Evolutionary conservation across 129 eudicot species (phyloP), one percentile per base, ranked within the genome.

Genomic region (Pittosporum tobira): DNA sequence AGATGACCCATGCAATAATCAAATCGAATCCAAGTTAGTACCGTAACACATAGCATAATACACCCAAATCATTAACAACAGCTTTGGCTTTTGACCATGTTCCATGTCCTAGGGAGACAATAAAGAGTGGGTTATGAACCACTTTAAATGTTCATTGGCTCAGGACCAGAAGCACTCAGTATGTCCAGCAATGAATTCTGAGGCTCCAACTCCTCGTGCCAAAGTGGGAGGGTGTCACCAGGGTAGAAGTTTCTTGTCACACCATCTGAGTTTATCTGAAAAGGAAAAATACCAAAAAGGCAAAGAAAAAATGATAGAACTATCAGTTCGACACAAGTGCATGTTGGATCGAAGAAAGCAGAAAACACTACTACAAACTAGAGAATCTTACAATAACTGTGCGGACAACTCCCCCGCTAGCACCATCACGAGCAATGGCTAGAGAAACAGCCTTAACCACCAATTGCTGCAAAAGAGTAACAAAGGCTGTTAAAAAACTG

Each of bases 401-500:
- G 40, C 97, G 88, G 49, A 89, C 88, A 61, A 89, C 97, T 20
- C 97, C 97, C 26, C 97, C 97, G 66, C 97, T 89, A 46, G 97
- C 97, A 64, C 97, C 97, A 77, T 89, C 97, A 25, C 97, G 85
- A 54, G 97, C 97, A 57, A 89, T 89, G 36, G 97, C 97, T 59
- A 89, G 97, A 66, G 97, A 89, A 45, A 89, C 97, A 23, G 97
- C 95, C 79, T 89, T 82, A 7, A 85, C 94, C 45, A 89, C 97
- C 65, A 89, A 59, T 82, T 75, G 61, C 97, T 85, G 85, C 63
- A 53, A 28, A n/a, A 30, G 22, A 21, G 11, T 16, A 24, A 54
- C 28, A 46, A 63, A 22, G n/a, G 10, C 40, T 8, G 11, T 34
- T 34, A 34, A 12, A 34, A 34, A 34, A 9, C 13, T 0, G 40